Conservation (phyloP, 2,329 filamentous ascomycete genomes). For the Nemania bipapillata region DNA sequence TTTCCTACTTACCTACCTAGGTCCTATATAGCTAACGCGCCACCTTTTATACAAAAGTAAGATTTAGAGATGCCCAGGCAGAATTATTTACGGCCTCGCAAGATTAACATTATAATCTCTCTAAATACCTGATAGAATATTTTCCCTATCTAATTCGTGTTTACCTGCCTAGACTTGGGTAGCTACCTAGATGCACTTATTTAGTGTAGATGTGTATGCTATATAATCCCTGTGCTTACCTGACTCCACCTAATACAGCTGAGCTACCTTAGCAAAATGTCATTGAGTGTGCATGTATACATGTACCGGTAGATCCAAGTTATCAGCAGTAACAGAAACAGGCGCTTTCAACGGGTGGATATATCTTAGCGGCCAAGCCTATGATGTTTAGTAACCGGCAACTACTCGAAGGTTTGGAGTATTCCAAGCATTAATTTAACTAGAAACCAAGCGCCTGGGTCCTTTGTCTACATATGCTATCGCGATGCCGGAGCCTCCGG, state of each 20-base stretch:
- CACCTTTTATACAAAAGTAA: no score
- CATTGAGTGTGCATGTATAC: background rate
- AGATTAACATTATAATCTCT: no score
- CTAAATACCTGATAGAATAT: no score
- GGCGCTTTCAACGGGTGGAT: background rate
- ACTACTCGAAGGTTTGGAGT: background rate
- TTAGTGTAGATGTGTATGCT: no score
- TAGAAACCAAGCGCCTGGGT: background rate
- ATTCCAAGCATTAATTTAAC: background rate
- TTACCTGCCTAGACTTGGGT: no score
- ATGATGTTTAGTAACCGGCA: background rate
- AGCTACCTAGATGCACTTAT: no score
- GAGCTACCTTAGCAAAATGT: background rate
- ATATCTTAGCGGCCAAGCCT: background rate
- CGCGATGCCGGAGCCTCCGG: conserved; percentile 21
- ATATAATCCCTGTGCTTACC: background rate
- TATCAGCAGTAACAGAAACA: background rate
- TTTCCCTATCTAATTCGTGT: no score
- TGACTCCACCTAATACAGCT: conserved; percentile 1
- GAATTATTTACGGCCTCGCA: no score
- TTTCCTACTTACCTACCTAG: no score
- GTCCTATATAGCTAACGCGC: no score
- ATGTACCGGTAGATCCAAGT: background rate
- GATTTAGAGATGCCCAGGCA: no score
- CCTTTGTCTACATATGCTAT: background rate